Conservation (phyloP, 1,284 basidiomycete species). For the Ganoderma sinense region DNA sequence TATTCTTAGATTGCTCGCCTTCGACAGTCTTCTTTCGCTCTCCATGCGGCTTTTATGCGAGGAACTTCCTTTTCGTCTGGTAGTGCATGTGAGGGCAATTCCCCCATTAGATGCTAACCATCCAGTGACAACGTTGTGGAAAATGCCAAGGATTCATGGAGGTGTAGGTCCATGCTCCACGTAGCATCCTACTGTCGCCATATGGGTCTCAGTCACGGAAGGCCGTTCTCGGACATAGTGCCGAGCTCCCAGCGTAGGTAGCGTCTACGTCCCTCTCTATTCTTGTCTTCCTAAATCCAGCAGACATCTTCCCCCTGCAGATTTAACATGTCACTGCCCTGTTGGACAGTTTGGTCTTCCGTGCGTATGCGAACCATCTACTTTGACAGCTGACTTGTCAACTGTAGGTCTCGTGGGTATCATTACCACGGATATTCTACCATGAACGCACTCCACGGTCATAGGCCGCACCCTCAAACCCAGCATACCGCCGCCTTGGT, state of each 20-base stretch:
- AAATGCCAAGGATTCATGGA: not conserved
- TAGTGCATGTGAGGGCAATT: not conserved
- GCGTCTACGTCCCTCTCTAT: not conserved
- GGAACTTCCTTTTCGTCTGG: not conserved
- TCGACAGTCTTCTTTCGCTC: not conserved
- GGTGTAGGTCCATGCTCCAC: not conserved
- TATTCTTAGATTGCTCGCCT: not conserved
- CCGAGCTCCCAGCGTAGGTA: not conserved
- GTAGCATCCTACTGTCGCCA: not conserved
- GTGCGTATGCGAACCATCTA: not conserved
- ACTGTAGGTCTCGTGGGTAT: conserved; percentile 1
- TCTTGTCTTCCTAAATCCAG: not conserved
- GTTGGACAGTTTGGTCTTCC: not conserved
- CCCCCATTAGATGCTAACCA: not conserved
- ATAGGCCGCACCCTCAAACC: not conserved
- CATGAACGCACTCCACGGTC: not conserved
- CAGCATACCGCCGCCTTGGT: not conserved
- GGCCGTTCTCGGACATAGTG: not conserved
- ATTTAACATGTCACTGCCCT: not conserved
- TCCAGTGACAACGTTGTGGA: not conserved
- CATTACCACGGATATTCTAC: not conserved
- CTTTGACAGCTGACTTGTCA: not conserved
- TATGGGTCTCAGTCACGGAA: not conserved
- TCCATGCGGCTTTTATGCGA: not conserved
- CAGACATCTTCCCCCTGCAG: not conserved